These are phyloP conservation scores for Trichocomaceae sp. DNA, from an alignment of 2,329 filamentous ascomycete genomes.

Conservation along the genomic window DNA sequence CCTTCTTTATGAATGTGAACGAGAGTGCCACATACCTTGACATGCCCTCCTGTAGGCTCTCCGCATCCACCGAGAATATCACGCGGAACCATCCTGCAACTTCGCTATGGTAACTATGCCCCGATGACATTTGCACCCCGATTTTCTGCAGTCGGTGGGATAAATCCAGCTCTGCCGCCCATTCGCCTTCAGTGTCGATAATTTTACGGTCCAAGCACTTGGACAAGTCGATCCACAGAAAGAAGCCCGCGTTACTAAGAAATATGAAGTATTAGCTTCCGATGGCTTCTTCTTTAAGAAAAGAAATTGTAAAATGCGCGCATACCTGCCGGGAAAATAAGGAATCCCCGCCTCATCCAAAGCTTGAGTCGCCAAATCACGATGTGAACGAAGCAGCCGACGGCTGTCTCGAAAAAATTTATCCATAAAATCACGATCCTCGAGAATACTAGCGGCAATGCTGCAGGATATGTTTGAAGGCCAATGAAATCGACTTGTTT, in stretches of 20 bases:
- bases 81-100: constrained; percentile 50
- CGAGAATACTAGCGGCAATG: constrained; percentile 26
- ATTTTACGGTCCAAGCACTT: constrained; percentile 8
- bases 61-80: constrained; percentile 41
- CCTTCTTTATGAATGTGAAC: background rate
- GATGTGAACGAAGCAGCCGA: constrained; percentile 19
- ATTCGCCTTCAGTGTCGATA: background rate
- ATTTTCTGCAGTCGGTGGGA: constrained; percentile 38
- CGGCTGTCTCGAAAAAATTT: constrained; percentile 22
- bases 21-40: constrained; percentile 19
- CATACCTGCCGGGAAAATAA: constrained; percentile 30
- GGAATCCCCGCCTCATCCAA: constrained; percentile 33
- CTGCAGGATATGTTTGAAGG: constrained; percentile 23
- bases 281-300: background rate
- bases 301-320: background rate
- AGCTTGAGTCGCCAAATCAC: constrained; percentile 27
- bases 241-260: constrained; percentile 41
- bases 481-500: constrained; percentile 22
- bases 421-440: constrained; percentile 32
- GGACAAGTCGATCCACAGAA: constrained; percentile 40
- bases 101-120: constrained; percentile 37
- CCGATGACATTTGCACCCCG: constrained; percentile 47
- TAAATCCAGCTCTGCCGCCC: constrained; percentile 40
- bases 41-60: constrained; percentile 31
- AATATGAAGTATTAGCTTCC: background rate